A percentile compares a stretch with the other conserved stretches of the same genome.
Conservation (phyloP, 345 rosid genomes). For the Kandelia obovata region DNA sequence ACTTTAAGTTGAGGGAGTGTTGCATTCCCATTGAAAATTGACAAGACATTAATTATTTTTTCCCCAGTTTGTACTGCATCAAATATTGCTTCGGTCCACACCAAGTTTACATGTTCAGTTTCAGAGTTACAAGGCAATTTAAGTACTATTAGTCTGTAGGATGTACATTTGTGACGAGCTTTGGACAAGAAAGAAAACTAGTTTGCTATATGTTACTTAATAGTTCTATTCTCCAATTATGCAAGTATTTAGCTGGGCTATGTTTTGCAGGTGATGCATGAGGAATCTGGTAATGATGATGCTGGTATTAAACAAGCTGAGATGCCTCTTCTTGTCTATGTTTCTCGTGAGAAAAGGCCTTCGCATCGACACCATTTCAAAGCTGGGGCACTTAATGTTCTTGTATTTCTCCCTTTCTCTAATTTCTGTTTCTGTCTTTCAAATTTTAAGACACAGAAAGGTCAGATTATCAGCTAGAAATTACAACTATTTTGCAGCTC, state of each 20-base stretch:
- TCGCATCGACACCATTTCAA: slow-evolving; percentile 42
- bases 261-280: slow-evolving; percentile 20
- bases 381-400: slow-evolving; percentile 54
- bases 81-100: too few relatives aligned
- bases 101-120: too few relatives aligned
- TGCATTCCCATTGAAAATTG: too few relatives aligned
- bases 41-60: too few relatives aligned
- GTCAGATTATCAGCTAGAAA: too few relatives aligned
- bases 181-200: too few relatives aligned
- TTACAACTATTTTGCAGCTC: slow-evolving; percentile 29
- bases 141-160: too few relatives aligned
- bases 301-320: background rate
- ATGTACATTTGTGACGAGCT: too few relatives aligned
- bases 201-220: too few relatives aligned
- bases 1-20: background rate
- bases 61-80: too few relatives aligned
- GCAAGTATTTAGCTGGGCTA: background rate
- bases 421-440: background rate
- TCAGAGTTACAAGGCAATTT: too few relatives aligned
- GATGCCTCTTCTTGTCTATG: slow-evolving; percentile 41
- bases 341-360: slow-evolving; percentile 46
- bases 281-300: background rate
- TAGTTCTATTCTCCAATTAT: too few relatives aligned
- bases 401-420: slow-evolving; percentile 26
- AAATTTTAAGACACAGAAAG: background rate